phyloP scores from a whole-genome alignment of 2,329 filamentous ascomycete species.

The Claviceps quebecensis region DNA sequence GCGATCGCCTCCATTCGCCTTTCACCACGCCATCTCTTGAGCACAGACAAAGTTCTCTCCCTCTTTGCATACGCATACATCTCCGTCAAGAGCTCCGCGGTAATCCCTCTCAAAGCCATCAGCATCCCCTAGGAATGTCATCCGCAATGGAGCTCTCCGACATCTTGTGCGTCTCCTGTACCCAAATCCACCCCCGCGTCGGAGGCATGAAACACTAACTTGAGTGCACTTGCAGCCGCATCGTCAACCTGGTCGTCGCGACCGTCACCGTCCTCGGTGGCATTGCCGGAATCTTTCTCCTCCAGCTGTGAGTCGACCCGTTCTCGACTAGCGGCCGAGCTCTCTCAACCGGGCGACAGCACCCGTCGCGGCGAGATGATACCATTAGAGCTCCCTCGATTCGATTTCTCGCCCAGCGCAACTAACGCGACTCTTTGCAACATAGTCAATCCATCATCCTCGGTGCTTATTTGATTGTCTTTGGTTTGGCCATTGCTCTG shows the following conservation, averaged over 20 bases:
- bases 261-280: slow-evolving; percentile 81
- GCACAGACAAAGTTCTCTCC: neutral
- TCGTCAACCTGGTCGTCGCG: slow-evolving; percentile 83
- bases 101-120: neutral
- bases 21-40: neutral
- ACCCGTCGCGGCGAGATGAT: neutral
- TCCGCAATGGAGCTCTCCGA: slow-evolving; percentile 77
- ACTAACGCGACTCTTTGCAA: neutral
- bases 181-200: neutral
- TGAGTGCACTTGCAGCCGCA: slow-evolving; percentile 47
- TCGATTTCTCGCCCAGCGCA: neutral
- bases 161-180: slow-evolving; percentile 54
- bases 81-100: neutral
- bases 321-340: neutral
- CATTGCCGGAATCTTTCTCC: slow-evolving; percentile 54
- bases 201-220: slow-evolving; percentile 5
- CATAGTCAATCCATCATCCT: slow-evolving; percentile 46
- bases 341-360: neutral
- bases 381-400: neutral
- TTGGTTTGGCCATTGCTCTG: slow-evolving; percentile 64
- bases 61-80: neutral
- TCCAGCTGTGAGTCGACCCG: slow-evolving; percentile 38
- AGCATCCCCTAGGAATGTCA: neutral
- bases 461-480: slow-evolving; percentile 78
- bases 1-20: neutral